Conservation (phyloP, 2,329 filamentous ascomycete genomes). For the Zasmidium cellare region DNA sequence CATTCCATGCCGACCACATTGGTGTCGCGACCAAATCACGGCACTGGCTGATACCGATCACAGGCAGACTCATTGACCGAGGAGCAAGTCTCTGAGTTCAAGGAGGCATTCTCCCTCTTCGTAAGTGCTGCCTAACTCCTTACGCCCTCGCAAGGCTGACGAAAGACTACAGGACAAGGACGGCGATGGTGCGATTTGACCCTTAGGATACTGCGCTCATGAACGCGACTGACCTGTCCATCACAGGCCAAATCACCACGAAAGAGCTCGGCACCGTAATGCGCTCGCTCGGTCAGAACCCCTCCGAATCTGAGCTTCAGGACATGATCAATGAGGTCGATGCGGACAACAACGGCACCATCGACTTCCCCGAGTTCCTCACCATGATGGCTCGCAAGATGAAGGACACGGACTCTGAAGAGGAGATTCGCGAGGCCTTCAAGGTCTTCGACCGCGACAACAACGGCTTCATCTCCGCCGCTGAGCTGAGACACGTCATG, state of each 20-base stretch:
- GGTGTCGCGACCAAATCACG: not conserved
- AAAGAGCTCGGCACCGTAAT: conserved; percentile 65
- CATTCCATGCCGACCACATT: conserved; percentile 1
- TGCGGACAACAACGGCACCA: conserved; percentile 64
- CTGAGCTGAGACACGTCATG: conserved; percentile 64
- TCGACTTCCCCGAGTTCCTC: conserved; percentile 67
- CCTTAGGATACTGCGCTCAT: not conserved
- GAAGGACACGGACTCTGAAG: conserved; percentile 62
- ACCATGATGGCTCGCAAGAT: conserved; percentile 66
- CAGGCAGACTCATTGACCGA: conserved; percentile 98
- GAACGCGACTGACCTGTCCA: not conserved
- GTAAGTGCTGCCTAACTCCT: conserved; percentile 61
- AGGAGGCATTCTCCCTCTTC: conserved; percentile 99
- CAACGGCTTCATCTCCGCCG: conserved; percentile 64
- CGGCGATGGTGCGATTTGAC: conserved; percentile 50
- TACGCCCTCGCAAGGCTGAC: conserved; percentile 22
- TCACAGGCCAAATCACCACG: conserved; percentile 62
- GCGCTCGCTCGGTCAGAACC: conserved; percentile 63
- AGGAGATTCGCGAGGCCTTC: conserved; percentile 66
- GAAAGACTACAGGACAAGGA: conserved; percentile 53
- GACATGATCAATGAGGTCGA: conserved; percentile 70
- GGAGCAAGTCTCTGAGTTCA: conserved; percentile 99
- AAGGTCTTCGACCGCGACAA: conserved; percentile 67
- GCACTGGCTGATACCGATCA: conserved; percentile 16
- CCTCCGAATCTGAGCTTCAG: conserved; percentile 62